phyloP scores from a whole-genome alignment of 352 stramenopile species.

The Plasmopara viticola region DNA sequence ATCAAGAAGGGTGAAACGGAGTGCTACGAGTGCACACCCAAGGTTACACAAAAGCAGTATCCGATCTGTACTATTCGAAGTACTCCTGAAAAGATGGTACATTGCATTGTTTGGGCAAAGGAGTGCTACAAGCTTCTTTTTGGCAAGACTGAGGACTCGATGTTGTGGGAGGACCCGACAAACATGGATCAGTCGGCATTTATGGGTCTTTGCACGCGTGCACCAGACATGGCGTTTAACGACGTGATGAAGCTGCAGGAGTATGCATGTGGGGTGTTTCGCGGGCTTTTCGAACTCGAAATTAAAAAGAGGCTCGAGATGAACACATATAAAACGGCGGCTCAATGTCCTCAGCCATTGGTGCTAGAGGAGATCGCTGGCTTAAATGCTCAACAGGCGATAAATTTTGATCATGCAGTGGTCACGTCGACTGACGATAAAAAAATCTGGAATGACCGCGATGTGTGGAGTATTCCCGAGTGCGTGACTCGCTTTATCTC shows the following conservation, averaged over 20 bases:
- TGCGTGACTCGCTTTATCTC: constrained; percentile 85
- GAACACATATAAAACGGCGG: constrained; percentile 94
- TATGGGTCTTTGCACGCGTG: constrained; percentile 65
- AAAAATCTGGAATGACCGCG: constrained; percentile 68
- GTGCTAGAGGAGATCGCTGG: constrained; percentile 55
- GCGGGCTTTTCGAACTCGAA: constrained; percentile 91
- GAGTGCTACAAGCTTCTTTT: constrained; percentile 88
- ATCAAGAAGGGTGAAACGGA: constrained; percentile 97
- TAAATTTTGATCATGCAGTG: constrained; percentile 23
- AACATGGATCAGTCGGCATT: constrained; percentile 83
- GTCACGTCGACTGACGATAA: constrained; percentile 22
- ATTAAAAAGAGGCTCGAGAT: constrained; percentile 95
- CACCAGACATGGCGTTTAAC: constrained; percentile 37
- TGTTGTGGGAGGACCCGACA: constrained; percentile 91
- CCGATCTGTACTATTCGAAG: constrained; percentile 99
- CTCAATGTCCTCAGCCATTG: constrained; percentile 83
- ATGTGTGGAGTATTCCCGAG: constrained; percentile 85
- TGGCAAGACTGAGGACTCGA: constrained; percentile 83
- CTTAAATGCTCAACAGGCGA: constrained; percentile 31
- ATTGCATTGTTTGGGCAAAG: constrained; percentile 99
- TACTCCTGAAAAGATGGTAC: constrained; percentile 98
- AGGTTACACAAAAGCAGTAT: constrained; percentile 96
- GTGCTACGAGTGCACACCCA: constrained; percentile 98
- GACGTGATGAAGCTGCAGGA: constrained; percentile 33
- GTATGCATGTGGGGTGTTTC: constrained; percentile 78